Evolutionary conservation across 2,329 filamentous ascomycete genomes (phyloP), one percentile per base, ranked within the genome.

Genomic region (Cladosporium sp.): DNA sequence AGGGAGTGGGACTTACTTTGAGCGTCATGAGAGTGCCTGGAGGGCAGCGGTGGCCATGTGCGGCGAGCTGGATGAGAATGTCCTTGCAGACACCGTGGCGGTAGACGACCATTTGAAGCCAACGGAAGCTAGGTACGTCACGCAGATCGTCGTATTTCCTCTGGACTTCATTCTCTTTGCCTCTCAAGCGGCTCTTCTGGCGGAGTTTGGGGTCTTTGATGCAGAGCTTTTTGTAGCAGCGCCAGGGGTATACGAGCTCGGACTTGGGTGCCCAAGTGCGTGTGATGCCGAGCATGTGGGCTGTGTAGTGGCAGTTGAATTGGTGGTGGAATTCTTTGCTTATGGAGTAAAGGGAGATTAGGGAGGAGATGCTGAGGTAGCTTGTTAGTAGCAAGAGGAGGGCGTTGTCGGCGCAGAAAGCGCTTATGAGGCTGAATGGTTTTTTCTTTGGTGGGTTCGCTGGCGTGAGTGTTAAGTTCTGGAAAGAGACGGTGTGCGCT

Each of bases 41-140:
- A 2, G 59, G 59, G 25, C 56, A 55, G 8, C 76, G 74, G 51
- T 83, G 76, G 1, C 83, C 83, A 38, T 76, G 68, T 12, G 76
- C 70, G 0, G 78, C 78, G 56, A 90, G 71, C 11, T 76, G 69
- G 12, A 76, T 76, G n/a, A 86, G 63, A 55, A 89, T 86, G 57
- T 86, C 79, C 20, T 75, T 69, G 53, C 79, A 74, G 30, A 74
- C 74, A 33, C 72, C 69, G 55, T 85, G 71, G 9, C 84, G 76
- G 52, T 72, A 77, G 54, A 79, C 65, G 0, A 88, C 73, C 77
- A 92, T 83, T 50, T 78, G 74, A 6, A 88, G 72, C 78, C 85
- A 93, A 38, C 72, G 72, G 41, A 92, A 70, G 7, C 78, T 76
- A 0, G 86, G 86, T 1, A 86, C 75, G 18, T 67, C 67, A 40